Conservation (phyloP, 2,329 filamentous ascomycete species). For the Colletotrichum lentis region DNA sequence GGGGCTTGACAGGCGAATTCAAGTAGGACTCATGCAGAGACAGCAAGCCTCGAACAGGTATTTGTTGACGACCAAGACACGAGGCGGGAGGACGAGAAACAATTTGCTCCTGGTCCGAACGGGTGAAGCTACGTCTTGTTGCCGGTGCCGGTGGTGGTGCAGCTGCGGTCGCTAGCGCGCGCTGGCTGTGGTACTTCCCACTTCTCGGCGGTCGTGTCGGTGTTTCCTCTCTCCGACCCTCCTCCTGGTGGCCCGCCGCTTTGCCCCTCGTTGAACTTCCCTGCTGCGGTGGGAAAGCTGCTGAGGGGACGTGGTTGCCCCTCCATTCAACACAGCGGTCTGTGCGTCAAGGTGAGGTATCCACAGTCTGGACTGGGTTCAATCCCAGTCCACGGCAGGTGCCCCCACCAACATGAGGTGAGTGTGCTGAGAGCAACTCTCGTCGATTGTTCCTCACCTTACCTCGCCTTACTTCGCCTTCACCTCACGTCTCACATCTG, state of each 20-base stretch:
- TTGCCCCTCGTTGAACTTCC: slow-evolving; percentile 27
- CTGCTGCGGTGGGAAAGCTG: slow-evolving; percentile 13
- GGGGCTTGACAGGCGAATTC: slow-evolving; percentile 17
- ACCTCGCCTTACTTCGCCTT: not conserved
- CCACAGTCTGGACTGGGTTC: slow-evolving; percentile 2
- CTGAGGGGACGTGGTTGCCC: slow-evolving; percentile 17
- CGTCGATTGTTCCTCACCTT: slow-evolving; percentile 20
- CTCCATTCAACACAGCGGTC: slow-evolving; percentile 19
- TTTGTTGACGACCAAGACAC: slow-evolving; percentile 36
- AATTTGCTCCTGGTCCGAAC: slow-evolving; percentile 29
- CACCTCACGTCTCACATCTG: slow-evolving; percentile 1
- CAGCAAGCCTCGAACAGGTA: slow-evolving; percentile 29
- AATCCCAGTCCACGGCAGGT: slow-evolving; percentile 2
- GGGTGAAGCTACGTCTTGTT: slow-evolving; percentile 4
- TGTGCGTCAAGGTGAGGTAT: slow-evolving; percentile 2
- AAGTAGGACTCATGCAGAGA: slow-evolving; percentile 28
- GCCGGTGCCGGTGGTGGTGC: not conserved
- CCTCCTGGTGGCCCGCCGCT: slow-evolving; percentile 8
- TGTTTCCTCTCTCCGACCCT: not conserved
- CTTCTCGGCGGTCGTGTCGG: slow-evolving; percentile 11
- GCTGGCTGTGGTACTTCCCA: not conserved
- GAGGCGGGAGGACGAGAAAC: slow-evolving; percentile 25
- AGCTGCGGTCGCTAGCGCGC: not conserved
- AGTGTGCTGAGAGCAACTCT: not conserved
- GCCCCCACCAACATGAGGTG: slow-evolving; percentile 28